phyloP scores from a whole-genome alignment of 1,284 basidiomycete species.

The Limonomyces culmigenus region DNA sequence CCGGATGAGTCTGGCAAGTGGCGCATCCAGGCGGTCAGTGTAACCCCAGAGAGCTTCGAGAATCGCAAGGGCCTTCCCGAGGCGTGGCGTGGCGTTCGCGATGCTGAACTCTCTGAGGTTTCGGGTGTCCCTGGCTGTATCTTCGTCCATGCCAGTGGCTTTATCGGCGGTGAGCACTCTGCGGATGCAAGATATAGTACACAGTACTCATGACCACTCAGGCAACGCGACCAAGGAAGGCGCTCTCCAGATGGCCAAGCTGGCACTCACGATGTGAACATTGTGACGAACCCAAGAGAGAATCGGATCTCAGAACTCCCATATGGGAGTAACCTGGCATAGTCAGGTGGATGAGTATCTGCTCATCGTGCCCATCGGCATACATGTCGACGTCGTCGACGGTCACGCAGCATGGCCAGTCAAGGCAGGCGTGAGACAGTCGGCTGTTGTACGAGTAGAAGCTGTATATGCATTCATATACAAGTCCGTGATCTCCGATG shows the following conservation, averaged over 20 bases:
- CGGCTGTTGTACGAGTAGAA: too few species aligned
- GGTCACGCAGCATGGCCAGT: too few species aligned
- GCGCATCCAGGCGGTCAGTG: slow-evolving; percentile 89
- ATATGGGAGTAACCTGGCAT: too few species aligned
- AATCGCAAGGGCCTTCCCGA: slow-evolving; percentile 89
- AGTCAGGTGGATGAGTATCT: too few species aligned
- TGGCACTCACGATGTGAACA: slow-evolving; percentile 40
- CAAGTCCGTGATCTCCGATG: too few species aligned
- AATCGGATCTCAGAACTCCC: too few species aligned
- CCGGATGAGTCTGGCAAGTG: slow-evolving; percentile 76
- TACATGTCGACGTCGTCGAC: too few species aligned
- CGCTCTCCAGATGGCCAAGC: slow-evolving; percentile 64
- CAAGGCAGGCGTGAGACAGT: too few species aligned
- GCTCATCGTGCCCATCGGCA: too few species aligned
- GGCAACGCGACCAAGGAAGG: slow-evolving; percentile 90
- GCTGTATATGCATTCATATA: too few species aligned
- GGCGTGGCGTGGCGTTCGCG: slow-evolving; percentile 83
- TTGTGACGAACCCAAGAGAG: too few species aligned
- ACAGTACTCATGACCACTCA: slow-evolving; percentile 12
- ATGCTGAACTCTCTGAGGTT: slow-evolving; percentile 59
- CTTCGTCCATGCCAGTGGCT: slow-evolving; percentile 91
- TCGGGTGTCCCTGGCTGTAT: slow-evolving; percentile 74
- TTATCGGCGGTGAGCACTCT: slow-evolving; percentile 68
- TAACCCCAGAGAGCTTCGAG: slow-evolving; percentile 71
- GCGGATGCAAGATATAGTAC: background rate